Evolutionary conservation across 2,329 filamentous ascomycete genomes (phyloP), one percentile per base, ranked within the genome.

Genomic region (Coniosporium tulheliwenetii): DNA sequence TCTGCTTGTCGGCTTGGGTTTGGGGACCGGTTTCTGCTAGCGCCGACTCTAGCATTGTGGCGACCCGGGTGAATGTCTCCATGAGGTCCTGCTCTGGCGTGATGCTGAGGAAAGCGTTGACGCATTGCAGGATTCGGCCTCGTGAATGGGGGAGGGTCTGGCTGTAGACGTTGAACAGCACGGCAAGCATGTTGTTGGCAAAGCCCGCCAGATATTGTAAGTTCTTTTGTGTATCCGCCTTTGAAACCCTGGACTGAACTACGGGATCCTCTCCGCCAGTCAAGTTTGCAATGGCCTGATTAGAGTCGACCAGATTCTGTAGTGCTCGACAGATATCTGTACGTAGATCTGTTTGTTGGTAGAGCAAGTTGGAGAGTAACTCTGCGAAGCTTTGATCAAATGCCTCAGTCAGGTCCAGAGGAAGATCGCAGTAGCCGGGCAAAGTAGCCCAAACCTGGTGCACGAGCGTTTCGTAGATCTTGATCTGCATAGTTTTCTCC

Each of bases 101-200:
- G 51, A 96, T 83, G 65, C 87, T 93, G 43, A 98, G 66, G 61
- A 87, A 96, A 5, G 85, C 79, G 61, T 96, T 95, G 65, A 96
- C 91, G 46, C 87, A 94, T 57, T 89, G 84, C 30, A 98, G 68
- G 41, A 98, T 91, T 14, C 84, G 85, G 0, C 85, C 87, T 50
- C 91, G 75, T 53, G 85, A 91, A 54, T 95, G 85, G 2, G 91
- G 89, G 19, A 98, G 70, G 1, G 91, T 98, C 60, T 95, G 84
- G 47, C 84, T 94, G 65, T 98, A 98, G 36, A 98, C 89, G 56
- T 98, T 98, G 70, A 98, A 96, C n/a, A 98, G 67, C 0, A 96
- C 89, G 5, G 91, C 87, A 35, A 98, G 75, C 62, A 98, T 74
- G 52, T 96, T 96, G 45, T 81, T 81, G 1, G 89, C 73, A 54